Evolutionary conservation across 1,139 yeast genomes (phyloP).

Genomic region (Yamadazyma atlantica): DNA sequence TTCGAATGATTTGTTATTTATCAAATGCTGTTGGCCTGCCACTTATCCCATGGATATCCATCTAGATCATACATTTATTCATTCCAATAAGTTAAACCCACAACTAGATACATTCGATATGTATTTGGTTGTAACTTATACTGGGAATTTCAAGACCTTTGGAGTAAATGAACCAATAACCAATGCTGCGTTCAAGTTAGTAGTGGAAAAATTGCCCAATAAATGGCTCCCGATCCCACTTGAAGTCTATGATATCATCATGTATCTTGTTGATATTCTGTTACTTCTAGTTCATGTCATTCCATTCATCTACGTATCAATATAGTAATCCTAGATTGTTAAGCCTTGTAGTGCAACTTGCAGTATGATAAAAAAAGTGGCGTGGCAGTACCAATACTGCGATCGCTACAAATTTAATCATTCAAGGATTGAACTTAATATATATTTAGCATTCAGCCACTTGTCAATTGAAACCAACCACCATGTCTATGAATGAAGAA

Average conservation of each 20-base stretch:
- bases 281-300: slow-evolving; percentile 16
- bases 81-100: slow-evolving; percentile 12
- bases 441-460: not conserved
- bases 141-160: slow-evolving; percentile 27
- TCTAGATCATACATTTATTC: slow-evolving; percentile 23
- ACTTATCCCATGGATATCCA: slow-evolving; percentile 33
- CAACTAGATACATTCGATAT: slow-evolving; percentile 24
- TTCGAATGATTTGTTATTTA: slow-evolving; percentile 32
- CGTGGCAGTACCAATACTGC: not conserved
- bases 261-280: slow-evolving; percentile 30
- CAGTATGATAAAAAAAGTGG: too few relatives aligned
- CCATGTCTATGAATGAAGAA: slow-evolving; percentile 29
- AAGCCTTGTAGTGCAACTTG: too few relatives aligned
- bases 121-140: slow-evolving; percentile 27
- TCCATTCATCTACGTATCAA: slow-evolving; percentile 2
- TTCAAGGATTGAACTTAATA: too few relatives aligned
- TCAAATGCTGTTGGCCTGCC: slow-evolving; percentile 50
- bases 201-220: slow-evolving; percentile 33
- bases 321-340: too few relatives aligned
- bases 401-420: not conserved
- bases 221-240: slow-evolving; percentile 38
- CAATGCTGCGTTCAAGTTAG: slow-evolving; percentile 23
- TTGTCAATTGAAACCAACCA: not conserved
- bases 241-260: slow-evolving; percentile 35
- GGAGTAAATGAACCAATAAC: slow-evolving; percentile 14